These are phyloP conservation scores for Tirmania nivea DNA, from an alignment of 495 filamentous ascomycete genomes.

Conservation along the genomic window DNA sequence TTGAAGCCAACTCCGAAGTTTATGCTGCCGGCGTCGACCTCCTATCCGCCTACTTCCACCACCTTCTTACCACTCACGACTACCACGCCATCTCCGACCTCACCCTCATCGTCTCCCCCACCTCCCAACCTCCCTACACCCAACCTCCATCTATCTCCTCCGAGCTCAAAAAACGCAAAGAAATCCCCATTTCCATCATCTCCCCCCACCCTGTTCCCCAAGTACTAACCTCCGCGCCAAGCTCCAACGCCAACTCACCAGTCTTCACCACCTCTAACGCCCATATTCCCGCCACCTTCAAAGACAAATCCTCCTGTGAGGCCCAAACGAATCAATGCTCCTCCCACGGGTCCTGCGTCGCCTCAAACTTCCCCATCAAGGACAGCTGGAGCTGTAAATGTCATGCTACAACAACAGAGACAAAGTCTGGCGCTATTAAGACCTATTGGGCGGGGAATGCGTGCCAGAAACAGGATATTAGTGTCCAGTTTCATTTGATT, in stretches of 20 bases:
- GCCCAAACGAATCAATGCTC: constrained; percentile 47
- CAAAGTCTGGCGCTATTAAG: constrained; percentile 26
- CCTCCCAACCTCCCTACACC: neutral
- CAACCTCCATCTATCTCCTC: neutral
- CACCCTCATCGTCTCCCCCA: neutral
- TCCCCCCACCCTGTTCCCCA: constrained; percentile 8
- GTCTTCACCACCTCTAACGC: neutral
- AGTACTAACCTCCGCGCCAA: neutral
- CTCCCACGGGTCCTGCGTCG: constrained; percentile 47
- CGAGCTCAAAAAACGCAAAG: neutral
- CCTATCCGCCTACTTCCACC: neutral
- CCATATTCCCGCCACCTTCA: constrained; percentile 37
- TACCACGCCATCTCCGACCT: neutral
- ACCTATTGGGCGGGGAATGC: constrained; percentile 56
- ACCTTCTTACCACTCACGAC: neutral
- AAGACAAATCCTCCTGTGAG: constrained; percentile 36
- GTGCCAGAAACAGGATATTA: constrained; percentile 84
- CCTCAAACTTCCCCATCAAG: constrained; percentile 19
- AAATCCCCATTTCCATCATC: neutral
- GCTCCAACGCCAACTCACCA: neutral
- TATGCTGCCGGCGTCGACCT: neutral
- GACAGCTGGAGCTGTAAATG: constrained; percentile 65
- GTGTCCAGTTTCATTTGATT: constrained; percentile 57
- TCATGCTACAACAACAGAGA: constrained; percentile 24
- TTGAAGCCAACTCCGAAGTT: neutral